Evolutionary conservation across 129 eudicot genomes (phyloP).

Genomic region (Artemisia tridentata): DNA sequence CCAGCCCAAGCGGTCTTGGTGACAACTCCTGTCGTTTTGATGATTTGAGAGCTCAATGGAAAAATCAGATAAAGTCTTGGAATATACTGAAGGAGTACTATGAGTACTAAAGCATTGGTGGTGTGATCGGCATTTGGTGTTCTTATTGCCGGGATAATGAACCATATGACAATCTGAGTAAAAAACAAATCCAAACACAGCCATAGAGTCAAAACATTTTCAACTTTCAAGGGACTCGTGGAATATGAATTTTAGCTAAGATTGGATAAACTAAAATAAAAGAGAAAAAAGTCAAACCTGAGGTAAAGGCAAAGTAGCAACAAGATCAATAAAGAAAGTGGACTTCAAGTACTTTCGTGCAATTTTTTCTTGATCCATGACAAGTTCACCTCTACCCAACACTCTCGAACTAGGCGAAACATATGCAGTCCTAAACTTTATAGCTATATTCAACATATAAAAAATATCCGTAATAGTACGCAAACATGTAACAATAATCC

Average conservation of each 20-base stretch:
- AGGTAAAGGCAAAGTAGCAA: slow-evolving; percentile 94
- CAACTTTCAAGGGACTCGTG: background rate
- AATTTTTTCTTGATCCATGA: slow-evolving; percentile 61
- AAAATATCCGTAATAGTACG: slow-evolving; percentile 71
- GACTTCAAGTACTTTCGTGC: slow-evolving; percentile 70
- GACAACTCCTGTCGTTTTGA: slow-evolving; percentile 85
- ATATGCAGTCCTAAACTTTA: slow-evolving; percentile 86
- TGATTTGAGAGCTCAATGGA: slow-evolving; percentile 75
- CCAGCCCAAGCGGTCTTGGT: slow-evolving; percentile 98
- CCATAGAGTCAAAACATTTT: slow-evolving; percentile 3
- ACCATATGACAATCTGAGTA: slow-evolving; percentile 87
- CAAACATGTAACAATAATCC: slow-evolving; percentile 64
- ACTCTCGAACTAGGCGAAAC: slow-evolving; percentile 84
- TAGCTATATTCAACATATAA: slow-evolving; percentile 57
- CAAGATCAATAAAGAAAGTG: slow-evolving; percentile 61
- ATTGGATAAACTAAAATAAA: background rate
- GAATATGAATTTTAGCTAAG: background rate
- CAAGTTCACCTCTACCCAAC: slow-evolving; percentile 95
- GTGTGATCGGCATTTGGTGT: slow-evolving; percentile 68
- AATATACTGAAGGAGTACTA: slow-evolving; percentile 71
- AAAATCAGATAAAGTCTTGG: slow-evolving; percentile 79
- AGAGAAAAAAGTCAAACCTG: slow-evolving; percentile 51
- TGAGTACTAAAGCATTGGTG: slow-evolving; percentile 67
- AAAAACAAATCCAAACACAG: background rate
- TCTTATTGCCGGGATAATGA: slow-evolving; percentile 76